Base-by-base conservation (phyloP, 768 basidiomycete genomes). In the Sporobolomyces phaffii region DNA sequence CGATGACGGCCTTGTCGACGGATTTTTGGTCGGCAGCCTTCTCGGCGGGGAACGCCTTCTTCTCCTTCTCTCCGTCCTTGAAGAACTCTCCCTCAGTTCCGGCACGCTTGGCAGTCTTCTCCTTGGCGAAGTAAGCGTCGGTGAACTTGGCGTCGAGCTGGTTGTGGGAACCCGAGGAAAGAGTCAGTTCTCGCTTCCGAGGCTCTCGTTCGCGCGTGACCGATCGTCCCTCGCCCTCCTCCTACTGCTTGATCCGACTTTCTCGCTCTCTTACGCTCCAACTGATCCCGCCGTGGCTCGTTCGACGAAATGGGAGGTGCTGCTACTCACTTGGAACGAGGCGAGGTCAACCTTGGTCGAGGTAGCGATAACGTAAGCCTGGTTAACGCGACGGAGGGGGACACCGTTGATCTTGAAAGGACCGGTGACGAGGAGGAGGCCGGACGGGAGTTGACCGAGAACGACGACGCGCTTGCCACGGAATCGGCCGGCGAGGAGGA, bases 391-490 rank as follows among this genome's bases (percentile, higher is more conserved):
- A 79, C 93, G 85, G 78, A 99, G 84, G 74, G 96, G 96, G 50
- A 99, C 94, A 78, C 96, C 96, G 80, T 99, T 99, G 79, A 98
- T 79, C 84, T 91, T 94, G 86, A 85, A 97, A 52, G 96, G 96
- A 62, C 96, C 96, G 43, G 93, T 91, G 75, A 99, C 91, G 80
- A 99, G 83, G 76, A 99, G 81, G 76, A 99, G 80, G 60, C 96
- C 96, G 41, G 76, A 76, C 75, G 84, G 84, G 78, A 98, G 81
- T 83, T 93, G 91, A 85, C 96, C 96, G 82, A 99, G 82, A 81
- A 91, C 94, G 64, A 99, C 92, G 72, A 99, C 96, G 61, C 96
- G 86, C 86, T 98, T 98, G 72, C 94, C 94, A 73, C 90, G 83
- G 89, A 90, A 98, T 77, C 92, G 89, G 76, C 96, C 96, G 68